A percentile compares a stretch with the other conserved stretches of the same genome.
Conservation (phyloP, 1,284 basidiomycete genomes). For the Agroathelia rolfsii region DNA sequence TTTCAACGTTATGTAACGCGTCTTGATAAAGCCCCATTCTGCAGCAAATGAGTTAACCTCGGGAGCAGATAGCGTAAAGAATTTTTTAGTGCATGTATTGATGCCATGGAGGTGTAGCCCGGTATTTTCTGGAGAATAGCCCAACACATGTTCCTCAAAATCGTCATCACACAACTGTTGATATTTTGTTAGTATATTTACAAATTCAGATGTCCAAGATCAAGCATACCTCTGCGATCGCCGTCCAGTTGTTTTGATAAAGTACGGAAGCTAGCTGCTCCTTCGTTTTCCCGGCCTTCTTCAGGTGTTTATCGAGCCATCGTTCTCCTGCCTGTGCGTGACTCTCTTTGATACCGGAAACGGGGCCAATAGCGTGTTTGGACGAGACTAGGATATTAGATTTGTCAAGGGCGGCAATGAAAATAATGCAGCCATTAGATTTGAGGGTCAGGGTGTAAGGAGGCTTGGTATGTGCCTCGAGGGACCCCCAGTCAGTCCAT, state of each 20-base stretch:
- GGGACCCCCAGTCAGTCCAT: constrained; percentile 86
- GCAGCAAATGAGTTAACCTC: constrained; percentile 75
- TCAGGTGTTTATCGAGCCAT: constrained; percentile 78
- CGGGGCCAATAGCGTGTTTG: constrained; percentile 78
- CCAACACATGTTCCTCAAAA: constrained; percentile 96
- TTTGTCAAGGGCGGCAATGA: constrained; percentile 80
- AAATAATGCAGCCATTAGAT: constrained; percentile 97
- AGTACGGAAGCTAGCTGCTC: constrained; percentile 66
- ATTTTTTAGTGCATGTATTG: constrained; percentile 65
- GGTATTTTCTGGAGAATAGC: constrained; percentile 72
- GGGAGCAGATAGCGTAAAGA: constrained; percentile 64
- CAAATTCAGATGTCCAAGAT: background rate
- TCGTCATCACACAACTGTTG: constrained; percentile 88
- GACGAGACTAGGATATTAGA: constrained; percentile 79
- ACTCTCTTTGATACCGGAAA: constrained; percentile 28
- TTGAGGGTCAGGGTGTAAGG: constrained; percentile 91
- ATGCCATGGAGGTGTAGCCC: constrained; percentile 94
- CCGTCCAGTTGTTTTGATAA: constrained; percentile 84
- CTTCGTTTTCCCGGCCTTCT: constrained; percentile 54
- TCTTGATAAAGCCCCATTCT: constrained; percentile 89
- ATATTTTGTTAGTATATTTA: background rate
- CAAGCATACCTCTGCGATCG: constrained; percentile 71
- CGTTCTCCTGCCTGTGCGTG: constrained; percentile 75
- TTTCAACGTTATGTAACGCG: constrained; percentile 50
- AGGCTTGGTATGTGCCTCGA: constrained; percentile 61